Evolutionary conservation across 164 flowering plant genomes (phyloP).

Genomic region (Berberis vulgaris): DNA sequence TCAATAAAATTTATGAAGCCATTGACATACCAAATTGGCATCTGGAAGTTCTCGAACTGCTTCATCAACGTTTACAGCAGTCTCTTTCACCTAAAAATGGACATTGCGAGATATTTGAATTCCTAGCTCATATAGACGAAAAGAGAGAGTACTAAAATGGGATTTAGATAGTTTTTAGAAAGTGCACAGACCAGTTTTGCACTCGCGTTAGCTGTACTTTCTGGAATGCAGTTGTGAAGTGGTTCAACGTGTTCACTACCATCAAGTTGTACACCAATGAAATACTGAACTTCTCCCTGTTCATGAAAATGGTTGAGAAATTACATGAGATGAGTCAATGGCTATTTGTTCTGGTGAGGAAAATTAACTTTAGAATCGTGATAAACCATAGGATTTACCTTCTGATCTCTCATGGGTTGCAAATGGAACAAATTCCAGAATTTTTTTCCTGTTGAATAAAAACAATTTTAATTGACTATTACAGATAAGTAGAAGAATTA

Average conservation of each 20-base stretch:
- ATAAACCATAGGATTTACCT: constrained; percentile 32
- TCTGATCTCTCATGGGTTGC: constrained; percentile 99
- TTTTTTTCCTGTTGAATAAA: constrained; percentile 51
- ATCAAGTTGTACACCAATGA: constrained; percentile 96
- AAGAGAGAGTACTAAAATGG: background rate
- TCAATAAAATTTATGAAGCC: background rate
- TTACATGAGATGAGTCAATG: background rate
- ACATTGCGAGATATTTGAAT: background rate
- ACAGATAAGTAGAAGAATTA: too few species aligned
- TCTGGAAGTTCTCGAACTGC: constrained; percentile 97
- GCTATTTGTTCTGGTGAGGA: background rate
- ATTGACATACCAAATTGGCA: constrained; percentile 69
- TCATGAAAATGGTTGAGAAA: constrained; percentile 1
- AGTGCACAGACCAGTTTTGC: constrained; percentile 45
- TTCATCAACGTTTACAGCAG: constrained; percentile 88
- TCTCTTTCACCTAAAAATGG: constrained; percentile 61
- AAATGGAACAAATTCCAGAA: constrained; percentile 98
- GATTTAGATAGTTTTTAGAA: background rate
- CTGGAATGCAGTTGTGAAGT: constrained; percentile 72
- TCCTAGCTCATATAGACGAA: background rate
- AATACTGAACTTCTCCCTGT: constrained; percentile 97
- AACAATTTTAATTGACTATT: background rate
- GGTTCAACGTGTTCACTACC: constrained; percentile 96
- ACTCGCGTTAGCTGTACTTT: constrained; percentile 52
- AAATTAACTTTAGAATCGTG: too few species aligned